Percentiles rank a stretch among this genome's conserved stretches.
These are phyloP conservation scores for Hyparrhenia diplandra DNA, from an alignment of 176 grass and related monocot genomes.

Conservation along the genomic window DNA sequence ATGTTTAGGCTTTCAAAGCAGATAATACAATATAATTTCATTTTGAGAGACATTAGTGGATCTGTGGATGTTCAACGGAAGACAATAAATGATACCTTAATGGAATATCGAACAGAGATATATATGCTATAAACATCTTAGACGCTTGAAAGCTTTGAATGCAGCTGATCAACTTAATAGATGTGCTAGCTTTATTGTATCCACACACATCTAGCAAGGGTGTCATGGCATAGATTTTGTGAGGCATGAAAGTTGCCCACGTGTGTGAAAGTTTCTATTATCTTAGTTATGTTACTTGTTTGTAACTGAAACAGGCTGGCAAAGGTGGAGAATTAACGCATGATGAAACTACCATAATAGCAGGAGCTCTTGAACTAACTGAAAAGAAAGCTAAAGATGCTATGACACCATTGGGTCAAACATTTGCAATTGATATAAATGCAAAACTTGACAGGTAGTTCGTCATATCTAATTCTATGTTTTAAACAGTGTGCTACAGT, in stretches of 20 bases:
- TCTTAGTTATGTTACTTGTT: background rate
- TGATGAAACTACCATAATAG: slow-evolving; percentile 97
- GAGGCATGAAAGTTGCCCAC: background rate
- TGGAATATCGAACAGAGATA: background rate
- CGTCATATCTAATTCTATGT: too few species aligned
- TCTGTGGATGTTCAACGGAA: too few species aligned
- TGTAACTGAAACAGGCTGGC: slow-evolving; percentile 56
- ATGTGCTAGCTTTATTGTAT: background rate
- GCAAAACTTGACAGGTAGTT: slow-evolving; percentile 73
- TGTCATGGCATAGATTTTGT: background rate
- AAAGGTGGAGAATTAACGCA: slow-evolving; percentile 98
- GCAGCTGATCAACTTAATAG: background rate
- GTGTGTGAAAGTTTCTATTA: background rate
- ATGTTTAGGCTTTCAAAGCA: too few species aligned
- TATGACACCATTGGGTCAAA: slow-evolving; percentile 68
- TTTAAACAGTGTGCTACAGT: too few species aligned
- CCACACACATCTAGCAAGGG: background rate
- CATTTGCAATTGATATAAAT: slow-evolving; percentile 95
- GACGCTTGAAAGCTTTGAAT: too few species aligned
- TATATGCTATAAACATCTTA: background rate
- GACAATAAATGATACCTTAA: background rate
- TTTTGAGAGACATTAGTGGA: too few species aligned
- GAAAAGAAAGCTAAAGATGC: slow-evolving; percentile 85
- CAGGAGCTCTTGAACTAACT: slow-evolving; percentile 90
- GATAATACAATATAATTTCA: too few species aligned